Conservation (phyloP, 108 stramenopile species). For the Cyclostephanos tholiformis region DNA sequence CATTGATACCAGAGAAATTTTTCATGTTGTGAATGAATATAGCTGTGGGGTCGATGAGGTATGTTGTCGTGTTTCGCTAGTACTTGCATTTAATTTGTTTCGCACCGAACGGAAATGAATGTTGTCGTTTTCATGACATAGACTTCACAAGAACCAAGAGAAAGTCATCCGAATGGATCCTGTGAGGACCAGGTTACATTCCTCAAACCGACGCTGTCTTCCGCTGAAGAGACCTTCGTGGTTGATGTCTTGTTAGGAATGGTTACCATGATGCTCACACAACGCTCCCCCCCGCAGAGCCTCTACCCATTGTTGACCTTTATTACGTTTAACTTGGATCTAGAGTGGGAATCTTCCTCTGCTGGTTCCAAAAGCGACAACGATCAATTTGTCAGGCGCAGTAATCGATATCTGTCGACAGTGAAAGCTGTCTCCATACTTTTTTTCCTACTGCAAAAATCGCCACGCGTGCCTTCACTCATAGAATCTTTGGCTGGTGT, state of each 20-base stretch:
- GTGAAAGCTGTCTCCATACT: conserved; percentile 44
- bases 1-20: conserved; percentile 53
- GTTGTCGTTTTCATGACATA: background rate
- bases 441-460: conserved; percentile 50
- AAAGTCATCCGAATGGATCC: background rate
- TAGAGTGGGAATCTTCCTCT: conserved; percentile 54
- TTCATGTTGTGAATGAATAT: conserved; percentile 53
- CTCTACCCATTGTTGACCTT: conserved; percentile 56
- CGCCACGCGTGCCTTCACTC: conserved; percentile 30
- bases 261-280: conserved; percentile 50
- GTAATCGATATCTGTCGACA: conserved; percentile 33
- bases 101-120: background rate
- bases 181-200: conserved; percentile 14
- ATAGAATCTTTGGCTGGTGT: conserved; percentile 48
- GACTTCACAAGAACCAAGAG: background rate
- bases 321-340: conserved; percentile 58
- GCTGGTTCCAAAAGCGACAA: conserved; percentile 11
- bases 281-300: conserved; percentile 40
- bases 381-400: conserved; percentile 12
- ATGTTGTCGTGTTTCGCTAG: conserved; percentile 1
- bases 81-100: conserved; percentile 16
- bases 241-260: conserved; percentile 65
- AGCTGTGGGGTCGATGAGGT: conserved; percentile 33
- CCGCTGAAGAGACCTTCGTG: conserved; percentile 46
- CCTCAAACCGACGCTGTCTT: conserved; percentile 20